A percentile compares a stretch with the other conserved stretches of the same genome.
Evolutionary conservation across 2,329 filamentous ascomycete genomes (phyloP).

Genomic region (Hawksworthiomyces lignivorus): DNA sequence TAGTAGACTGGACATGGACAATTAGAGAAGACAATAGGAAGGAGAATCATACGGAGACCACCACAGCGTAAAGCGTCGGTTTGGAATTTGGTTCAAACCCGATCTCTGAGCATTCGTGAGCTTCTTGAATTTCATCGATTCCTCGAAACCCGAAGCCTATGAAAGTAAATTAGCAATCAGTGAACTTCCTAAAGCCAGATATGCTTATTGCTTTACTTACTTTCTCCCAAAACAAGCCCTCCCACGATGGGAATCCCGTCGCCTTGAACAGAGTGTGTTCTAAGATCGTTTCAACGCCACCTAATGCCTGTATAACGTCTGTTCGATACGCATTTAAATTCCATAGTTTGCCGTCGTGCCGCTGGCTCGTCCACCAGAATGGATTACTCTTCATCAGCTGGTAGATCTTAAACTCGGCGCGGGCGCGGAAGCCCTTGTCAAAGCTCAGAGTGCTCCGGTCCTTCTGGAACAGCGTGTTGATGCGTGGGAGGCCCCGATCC

Average conservation of each 20-base stretch:
- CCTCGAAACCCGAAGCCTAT: constrained; percentile 45
- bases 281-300: constrained; percentile 94
- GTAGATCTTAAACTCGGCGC: constrained; percentile 96
- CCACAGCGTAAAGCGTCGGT: constrained; percentile 96
- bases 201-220: no score
- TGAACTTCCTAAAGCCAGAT: no score
- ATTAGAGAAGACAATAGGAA: background rate
- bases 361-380: constrained; percentile 98
- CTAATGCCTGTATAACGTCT: constrained; percentile 91
- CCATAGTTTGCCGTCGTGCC: constrained; percentile 96
- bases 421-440: constrained; percentile 93
- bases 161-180: no score
- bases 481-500: constrained; percentile 94
- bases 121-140: constrained; percentile 96
- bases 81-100: constrained; percentile 96
- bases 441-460: constrained; percentile 95
- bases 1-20: background rate
- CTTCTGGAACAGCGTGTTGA: constrained; percentile 98
- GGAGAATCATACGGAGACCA: constrained; percentile 55
- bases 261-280: constrained; percentile 97
- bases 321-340: constrained; percentile 84
- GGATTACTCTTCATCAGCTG: constrained; percentile 99
- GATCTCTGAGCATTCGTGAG: constrained; percentile 94
- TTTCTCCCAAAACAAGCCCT: constrained; percentile 46
- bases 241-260: constrained; percentile 94